phyloP scores from a whole-genome alignment of 306 rosid genomes.

The Lathyrus aphaca region DNA sequence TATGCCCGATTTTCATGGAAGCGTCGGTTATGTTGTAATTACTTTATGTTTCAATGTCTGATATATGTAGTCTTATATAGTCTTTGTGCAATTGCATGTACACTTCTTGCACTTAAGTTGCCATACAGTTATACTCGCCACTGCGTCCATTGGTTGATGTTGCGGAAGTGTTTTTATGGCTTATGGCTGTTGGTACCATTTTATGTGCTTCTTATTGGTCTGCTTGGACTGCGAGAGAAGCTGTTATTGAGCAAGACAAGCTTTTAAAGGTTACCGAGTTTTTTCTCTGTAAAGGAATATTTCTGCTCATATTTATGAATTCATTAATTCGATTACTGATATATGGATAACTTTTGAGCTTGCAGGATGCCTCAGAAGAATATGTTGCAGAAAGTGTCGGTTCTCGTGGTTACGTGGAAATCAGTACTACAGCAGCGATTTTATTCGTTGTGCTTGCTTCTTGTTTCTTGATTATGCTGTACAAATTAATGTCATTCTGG shows the following conservation, averaged over 20 bases:
- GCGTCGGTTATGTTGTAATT: slow-evolving; percentile 28
- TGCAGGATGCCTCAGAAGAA: slow-evolving; percentile 88
- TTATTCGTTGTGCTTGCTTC: slow-evolving; percentile 92
- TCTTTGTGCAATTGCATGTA: slow-evolving; percentile 40
- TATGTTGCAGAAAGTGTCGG: slow-evolving; percentile 59
- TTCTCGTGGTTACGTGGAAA: slow-evolving; percentile 74
- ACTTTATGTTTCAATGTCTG: slow-evolving; percentile 17
- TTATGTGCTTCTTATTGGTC: slow-evolving; percentile 95
- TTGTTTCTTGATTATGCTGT: slow-evolving; percentile 89
- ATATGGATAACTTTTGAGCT: slow-evolving; percentile 30
- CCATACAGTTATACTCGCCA: slow-evolving; percentile 97
- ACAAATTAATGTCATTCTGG: slow-evolving; percentile 90
- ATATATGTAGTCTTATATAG: slow-evolving; percentile 19
- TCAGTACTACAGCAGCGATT: slow-evolving; percentile 79
- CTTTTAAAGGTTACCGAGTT: slow-evolving; percentile 68
- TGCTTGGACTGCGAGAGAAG: slow-evolving; percentile 94
- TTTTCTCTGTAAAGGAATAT: slow-evolving; percentile 10
- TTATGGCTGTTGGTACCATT: slow-evolving; percentile 98
- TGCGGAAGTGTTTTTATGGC: slow-evolving; percentile 98
- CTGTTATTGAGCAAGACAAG: slow-evolving; percentile 84
- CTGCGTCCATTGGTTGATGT: slow-evolving; percentile 90
- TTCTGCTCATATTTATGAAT: slow-evolving; percentile 32
- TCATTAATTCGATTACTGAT: slow-evolving; percentile 21
- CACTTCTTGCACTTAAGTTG: slow-evolving; percentile 59
- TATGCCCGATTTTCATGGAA: slow-evolving; percentile 35